phyloP scores from a whole-genome alignment of 1,284 basidiomycete species.

The Phylloboletellus chloephorus region DNA sequence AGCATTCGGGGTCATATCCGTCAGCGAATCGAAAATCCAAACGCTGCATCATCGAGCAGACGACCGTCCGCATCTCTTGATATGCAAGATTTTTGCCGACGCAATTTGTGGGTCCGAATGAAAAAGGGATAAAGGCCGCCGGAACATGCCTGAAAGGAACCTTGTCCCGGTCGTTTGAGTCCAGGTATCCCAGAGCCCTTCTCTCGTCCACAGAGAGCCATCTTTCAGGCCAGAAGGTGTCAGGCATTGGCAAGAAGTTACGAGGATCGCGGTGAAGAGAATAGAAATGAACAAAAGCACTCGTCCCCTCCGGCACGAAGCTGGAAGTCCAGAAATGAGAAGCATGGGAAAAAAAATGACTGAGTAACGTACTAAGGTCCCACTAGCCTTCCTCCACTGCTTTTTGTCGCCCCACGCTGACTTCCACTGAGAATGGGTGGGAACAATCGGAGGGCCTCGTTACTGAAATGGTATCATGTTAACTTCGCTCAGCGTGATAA shows the following conservation, averaged over 20 bases:
- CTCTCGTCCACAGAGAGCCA: conserved; percentile 37
- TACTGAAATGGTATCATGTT: conserved; percentile 36
- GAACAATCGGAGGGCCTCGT: conserved; percentile 52
- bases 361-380: conserved; percentile 30
- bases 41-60: conserved; percentile 32
- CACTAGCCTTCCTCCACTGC: conserved; percentile 34
- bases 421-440: conserved; percentile 49
- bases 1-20: conserved; percentile 28
- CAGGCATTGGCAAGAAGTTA: conserved; percentile 38
- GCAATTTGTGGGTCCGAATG: conserved; percentile 30
- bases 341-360: conserved; percentile 13
- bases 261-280: conserved; percentile 39
- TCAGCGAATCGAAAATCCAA: conserved; percentile 30
- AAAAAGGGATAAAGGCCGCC: conserved; percentile 33
- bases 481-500: conserved; percentile 8
- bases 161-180: conserved; percentile 23
- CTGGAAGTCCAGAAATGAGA: conserved; percentile 30
- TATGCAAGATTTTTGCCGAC: conserved; percentile 35
- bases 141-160: conserved; percentile 27
- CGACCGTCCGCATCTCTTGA: conserved; percentile 32
- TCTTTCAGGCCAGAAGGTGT: conserved; percentile 39
- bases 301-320: conserved; percentile 46
- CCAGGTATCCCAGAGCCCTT: conserved; percentile 23
- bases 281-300: conserved; percentile 43
- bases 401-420: conserved; percentile 42